Evolutionary conservation across 257 asterid genomes (phyloP).

Genomic region (Plantago major): DNA sequence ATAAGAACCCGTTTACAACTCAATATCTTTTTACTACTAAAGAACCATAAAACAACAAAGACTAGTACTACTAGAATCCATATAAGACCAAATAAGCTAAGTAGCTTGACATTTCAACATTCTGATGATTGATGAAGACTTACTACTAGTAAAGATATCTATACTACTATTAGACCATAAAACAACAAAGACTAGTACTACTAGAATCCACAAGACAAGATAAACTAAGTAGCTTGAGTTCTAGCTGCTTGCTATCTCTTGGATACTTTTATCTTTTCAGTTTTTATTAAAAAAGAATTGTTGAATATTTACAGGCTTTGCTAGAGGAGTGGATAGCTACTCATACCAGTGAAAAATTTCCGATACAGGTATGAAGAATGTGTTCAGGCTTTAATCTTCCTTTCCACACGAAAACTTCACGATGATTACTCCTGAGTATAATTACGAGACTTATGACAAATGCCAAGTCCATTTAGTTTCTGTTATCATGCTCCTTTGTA

Average conservation of each 20-base stretch:
- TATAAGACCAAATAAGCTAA: no score
- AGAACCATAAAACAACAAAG: no score
- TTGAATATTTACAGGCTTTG: constrained; percentile 59
- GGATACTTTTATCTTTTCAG: constrained; percentile 4
- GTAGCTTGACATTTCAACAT: no score
- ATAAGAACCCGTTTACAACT: no score
- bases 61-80: no score
- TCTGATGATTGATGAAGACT: no score
- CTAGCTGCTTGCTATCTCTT: constrained; percentile 5
- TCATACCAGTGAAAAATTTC: constrained; percentile 65
- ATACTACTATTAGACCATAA: no score
- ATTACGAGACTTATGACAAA: neutral
- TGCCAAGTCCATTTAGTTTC: neutral
- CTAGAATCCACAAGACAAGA: no score
- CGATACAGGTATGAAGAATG: constrained; percentile 50
- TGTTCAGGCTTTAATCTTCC: constrained; percentile 10
- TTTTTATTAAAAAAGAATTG: constrained; percentile 10
- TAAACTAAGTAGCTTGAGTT: constrained; percentile 9
- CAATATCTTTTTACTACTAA: no score
- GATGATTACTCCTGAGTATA: constrained; percentile 11
- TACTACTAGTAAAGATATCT: no score
- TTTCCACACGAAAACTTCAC: constrained; percentile 13
- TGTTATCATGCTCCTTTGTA: constrained; percentile 6
- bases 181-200: no score
- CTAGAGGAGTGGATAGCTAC: constrained; percentile 94